Base-by-base conservation (phyloP, 1,284 basidiomycete species). In the Schizophyllum amplum region DNA sequence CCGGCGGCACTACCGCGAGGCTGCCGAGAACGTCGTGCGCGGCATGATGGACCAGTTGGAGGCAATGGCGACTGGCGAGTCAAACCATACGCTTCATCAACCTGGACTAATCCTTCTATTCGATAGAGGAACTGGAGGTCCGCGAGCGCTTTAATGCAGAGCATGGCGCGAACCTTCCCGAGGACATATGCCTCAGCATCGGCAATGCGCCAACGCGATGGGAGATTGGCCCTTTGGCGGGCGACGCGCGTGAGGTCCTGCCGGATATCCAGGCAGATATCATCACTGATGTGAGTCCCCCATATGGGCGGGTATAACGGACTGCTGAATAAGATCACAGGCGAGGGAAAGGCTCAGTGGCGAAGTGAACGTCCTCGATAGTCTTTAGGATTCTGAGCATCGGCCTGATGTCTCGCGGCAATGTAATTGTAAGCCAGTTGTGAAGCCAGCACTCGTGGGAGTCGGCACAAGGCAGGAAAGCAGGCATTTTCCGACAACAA, bases 101-200 rank as follows among this genome's bases (percentile, higher is more conserved):
- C 27, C 13, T 33, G 5, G 27, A 13, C 27, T 13, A 54, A 46
- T 26, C 51, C 42, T 23, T 23, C 4, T 9, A 9, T 2, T 3
- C 33, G 33, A 20, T 67, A 92, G 89, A 89, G 71, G 90, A 92
- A 67, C 76, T 76, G 21, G 72, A 75, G 56, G 67, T 80, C 9
- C 78, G 90, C 49, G 76, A 79, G 52, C 76, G 76, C n/a, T 92
- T 92, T 69, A 87, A 87, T 61, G 72, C 73, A 1, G 81, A 83
- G 55, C 82, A 91, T 56, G 87, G 87, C 0, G 76, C 76, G 17
- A 80, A 86, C 65, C 76, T 92, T 1, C 89, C 90, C 0, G 78
- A 83, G 60, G 89, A 92, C 64, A 76, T 92, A 47, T 91, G 88
- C 66, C 70, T 89, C 7, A 86, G 79, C 59, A 82, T 90, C 53